Percentiles rank a stretch among this genome's conserved stretches.
Conservation (phyloP, 1,284 basidiomycete species). For the Papiliotrema terrestris region DNA sequence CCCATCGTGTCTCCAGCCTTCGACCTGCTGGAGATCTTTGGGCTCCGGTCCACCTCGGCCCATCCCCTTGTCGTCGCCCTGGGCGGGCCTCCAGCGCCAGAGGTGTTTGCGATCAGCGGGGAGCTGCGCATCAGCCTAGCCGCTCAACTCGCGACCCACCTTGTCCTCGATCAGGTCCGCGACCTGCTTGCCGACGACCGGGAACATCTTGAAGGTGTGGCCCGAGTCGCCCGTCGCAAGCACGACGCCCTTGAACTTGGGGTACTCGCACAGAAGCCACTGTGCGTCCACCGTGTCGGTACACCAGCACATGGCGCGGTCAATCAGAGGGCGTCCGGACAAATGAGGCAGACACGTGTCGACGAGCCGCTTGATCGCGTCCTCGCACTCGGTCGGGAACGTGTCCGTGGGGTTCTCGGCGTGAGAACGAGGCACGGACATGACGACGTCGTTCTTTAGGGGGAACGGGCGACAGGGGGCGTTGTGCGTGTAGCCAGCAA, state of each 20-base stretch:
- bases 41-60: slow-evolving; percentile 13
- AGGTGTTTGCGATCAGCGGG: slow-evolving; percentile 22
- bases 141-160: background rate
- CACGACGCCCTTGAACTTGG: slow-evolving; percentile 26
- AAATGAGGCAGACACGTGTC: slow-evolving; percentile 34
- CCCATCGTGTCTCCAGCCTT: slow-evolving; percentile 29
- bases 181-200: slow-evolving; percentile 45
- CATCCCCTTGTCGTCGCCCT: slow-evolving; percentile 19
- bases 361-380: slow-evolving; percentile 24
- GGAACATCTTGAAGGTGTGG: slow-evolving; percentile 45
- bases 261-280: slow-evolving; percentile 35
- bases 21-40: slow-evolving; percentile 25
- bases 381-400: slow-evolving; percentile 29
- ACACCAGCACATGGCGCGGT: slow-evolving; percentile 43
- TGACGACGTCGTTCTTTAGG: slow-evolving; percentile 1
- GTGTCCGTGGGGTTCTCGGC: slow-evolving; percentile 39
- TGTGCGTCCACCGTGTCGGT: slow-evolving; percentile 39
- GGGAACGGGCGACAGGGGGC: background rate
- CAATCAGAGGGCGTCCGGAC: slow-evolving; percentile 24
- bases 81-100: slow-evolving; percentile 36
- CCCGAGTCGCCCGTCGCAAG: slow-evolving; percentile 33
- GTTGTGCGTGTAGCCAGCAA: slow-evolving; percentile 15
- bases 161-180: slow-evolving; percentile 40
- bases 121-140: slow-evolving; percentile 8
- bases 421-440: slow-evolving; percentile 42